Percentiles rank a stretch among this genome's conserved stretches.
Conservation (phyloP, 1,284 basidiomycete genomes). For the Ceratobasidium theobromae region DNA sequence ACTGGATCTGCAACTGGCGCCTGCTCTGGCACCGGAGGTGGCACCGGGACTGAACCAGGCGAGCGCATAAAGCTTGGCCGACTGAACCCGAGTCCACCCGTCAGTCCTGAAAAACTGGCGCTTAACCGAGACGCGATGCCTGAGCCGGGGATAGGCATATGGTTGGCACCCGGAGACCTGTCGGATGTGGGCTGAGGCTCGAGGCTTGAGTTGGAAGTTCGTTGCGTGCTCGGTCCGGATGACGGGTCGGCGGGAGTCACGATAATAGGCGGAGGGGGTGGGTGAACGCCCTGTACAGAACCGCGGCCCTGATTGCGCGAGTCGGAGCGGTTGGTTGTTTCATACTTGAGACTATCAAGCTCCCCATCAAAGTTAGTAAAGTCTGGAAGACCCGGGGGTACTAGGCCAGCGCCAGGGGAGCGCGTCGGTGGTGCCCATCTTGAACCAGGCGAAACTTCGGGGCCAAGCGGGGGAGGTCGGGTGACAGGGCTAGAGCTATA, state of each 20-base stretch:
- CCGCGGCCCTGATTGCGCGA: background rate
- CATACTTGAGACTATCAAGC: constrained; percentile 13
- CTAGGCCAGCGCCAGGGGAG: background rate
- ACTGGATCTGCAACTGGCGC: background rate
- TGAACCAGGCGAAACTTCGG: background rate
- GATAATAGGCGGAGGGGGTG: background rate
- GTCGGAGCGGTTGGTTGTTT: background rate
- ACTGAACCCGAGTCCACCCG: background rate
- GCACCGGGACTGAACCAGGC: background rate
- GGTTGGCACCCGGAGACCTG: background rate
- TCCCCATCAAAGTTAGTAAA: constrained; percentile 11
- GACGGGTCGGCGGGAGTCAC: background rate
- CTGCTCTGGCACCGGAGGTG: background rate
- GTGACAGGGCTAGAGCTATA: background rate
- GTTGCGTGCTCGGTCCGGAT: background rate
- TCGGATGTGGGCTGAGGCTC: background rate
- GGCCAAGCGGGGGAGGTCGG: constrained; percentile 10
- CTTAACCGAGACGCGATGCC: background rate
- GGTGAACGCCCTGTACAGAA: background rate
- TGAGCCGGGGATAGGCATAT: background rate
- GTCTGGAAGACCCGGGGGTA: constrained; percentile 16
- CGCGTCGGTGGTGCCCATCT: constrained; percentile 4
- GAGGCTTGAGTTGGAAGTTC: background rate
- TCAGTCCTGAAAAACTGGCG: background rate
- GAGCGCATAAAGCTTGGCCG: background rate